Base-by-base conservation (phyloP, 345 rosid genomes). In the Eutrema heterophyllum region DNA sequence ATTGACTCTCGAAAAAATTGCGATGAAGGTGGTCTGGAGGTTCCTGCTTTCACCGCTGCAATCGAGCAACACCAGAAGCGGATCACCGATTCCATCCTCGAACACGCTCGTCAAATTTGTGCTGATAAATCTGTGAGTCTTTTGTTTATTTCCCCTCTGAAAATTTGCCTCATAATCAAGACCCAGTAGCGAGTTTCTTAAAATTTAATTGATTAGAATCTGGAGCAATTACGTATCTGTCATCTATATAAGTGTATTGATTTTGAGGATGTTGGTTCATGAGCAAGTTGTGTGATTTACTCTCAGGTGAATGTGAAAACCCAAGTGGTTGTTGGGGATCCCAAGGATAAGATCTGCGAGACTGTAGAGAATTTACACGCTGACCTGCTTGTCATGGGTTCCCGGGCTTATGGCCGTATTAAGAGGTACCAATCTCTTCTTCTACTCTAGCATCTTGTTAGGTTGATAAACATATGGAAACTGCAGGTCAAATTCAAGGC, bases 291-390 rank as follows among this genome's bases (percentile, higher is more conserved):
- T 71, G 57, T 60, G 54, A 21, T 60, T 60, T 43, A 33, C 32
- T 77, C 18, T 66, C 67, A 91, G 98, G 84, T 74, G 51, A 81
- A 78, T 72, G 88, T 88, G 59, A 87, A 86, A 81, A 86, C 86
- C 4, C 75, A 87, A 74, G 97, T 89, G 74, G 88, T 82, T 24
- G 53, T 88, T 67, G 97, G 98, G 29, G 93, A 89, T 76, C 86
- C 96, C 0, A 94, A 86, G 90, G 86, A 94, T 81, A 91, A 85
- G 81, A 86, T 91, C 3, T 89, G 96, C 62, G 98, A 89, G 78
- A 75, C 74, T 13, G 86, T 77, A 9, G 96, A 89, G 75, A 87
- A 78, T 46, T 69, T 83, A 73, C 79, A 82, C 8, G 90, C 85
- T 5, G 96, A 89, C 81, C 75, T 94, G 74, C 90, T 94, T 61